phyloP scores from a whole-genome alignment of 208 protist species.

The Wallacemonas sp. region DNA sequence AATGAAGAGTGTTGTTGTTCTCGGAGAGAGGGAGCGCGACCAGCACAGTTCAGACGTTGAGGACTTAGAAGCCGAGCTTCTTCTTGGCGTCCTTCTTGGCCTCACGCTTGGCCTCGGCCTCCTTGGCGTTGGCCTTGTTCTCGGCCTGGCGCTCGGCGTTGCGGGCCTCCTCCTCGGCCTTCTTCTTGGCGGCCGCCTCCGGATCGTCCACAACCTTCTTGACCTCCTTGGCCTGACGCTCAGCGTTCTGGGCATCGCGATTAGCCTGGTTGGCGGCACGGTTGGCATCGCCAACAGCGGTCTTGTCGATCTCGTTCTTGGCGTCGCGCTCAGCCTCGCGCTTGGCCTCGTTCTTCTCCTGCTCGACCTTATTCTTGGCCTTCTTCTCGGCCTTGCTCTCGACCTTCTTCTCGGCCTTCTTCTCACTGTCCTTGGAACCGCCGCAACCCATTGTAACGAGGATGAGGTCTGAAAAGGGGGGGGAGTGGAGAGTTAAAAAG shows the following conservation, averaged over 20 bases:
- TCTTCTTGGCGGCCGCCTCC: constrained; percentile 5
- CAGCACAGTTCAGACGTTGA: too few species aligned
- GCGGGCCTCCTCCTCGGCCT: constrained; percentile 12
- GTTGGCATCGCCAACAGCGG: constrained; percentile 15
- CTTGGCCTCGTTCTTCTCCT: constrained; percentile 9
- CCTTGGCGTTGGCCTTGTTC: constrained; percentile 22
- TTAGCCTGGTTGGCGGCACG: constrained; percentile 6
- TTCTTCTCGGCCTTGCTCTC: constrained; percentile 12
- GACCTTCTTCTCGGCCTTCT: constrained; percentile 13
- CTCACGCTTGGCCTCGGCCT: constrained; percentile 13
- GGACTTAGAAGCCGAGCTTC: constrained; percentile 13
- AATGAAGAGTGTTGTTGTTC: constrained; percentile 17
- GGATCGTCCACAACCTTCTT: constrained; percentile 10
- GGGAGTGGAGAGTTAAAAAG: constrained; percentile 4
- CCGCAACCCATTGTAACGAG: constrained; percentile 17
- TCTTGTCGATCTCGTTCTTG: constrained; percentile 15
- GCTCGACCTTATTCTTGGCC: constrained; percentile 5
- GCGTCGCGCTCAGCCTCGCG: background rate
- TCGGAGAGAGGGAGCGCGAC: too few species aligned
- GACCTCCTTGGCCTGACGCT: constrained; percentile 13
- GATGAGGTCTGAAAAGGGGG: background rate
- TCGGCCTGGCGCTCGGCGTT: constrained; percentile 19
- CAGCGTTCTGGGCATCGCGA: background rate
- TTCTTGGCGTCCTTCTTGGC: constrained; percentile 23
- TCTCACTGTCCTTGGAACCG: constrained; percentile 17